phyloP scores from a whole-genome alignment of 495 filamentous ascomycete genomes.

The Lineolata rhizophorae region DNA sequence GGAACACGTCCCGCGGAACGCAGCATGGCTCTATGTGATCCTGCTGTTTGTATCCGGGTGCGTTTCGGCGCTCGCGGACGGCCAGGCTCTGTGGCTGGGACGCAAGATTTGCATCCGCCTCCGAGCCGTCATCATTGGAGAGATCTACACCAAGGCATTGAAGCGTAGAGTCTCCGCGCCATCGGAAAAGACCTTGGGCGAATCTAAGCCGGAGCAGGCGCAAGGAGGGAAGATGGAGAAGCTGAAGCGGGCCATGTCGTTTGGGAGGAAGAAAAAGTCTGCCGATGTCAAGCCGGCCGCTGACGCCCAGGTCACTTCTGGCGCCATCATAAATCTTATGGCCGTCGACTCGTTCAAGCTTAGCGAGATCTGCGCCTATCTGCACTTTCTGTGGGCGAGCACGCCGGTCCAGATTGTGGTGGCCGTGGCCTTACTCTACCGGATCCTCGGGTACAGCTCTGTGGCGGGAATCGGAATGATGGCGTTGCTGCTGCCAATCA shows the following conservation, averaged over 20 bases:
- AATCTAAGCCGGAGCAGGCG: conserved; percentile 17
- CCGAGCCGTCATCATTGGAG: conserved; percentile 86
- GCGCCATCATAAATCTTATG: conserved; percentile 98
- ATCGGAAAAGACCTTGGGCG: conserved; percentile 42
- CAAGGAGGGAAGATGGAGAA: conserved; percentile 16
- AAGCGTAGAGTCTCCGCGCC: conserved; percentile 70
- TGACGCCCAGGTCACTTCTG: conserved; percentile 54
- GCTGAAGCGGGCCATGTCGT: conserved; percentile 25
- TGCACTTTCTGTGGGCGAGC: conserved; percentile 74
- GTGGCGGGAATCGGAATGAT: conserved; percentile 89
- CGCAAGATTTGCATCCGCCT: conserved; percentile 83
- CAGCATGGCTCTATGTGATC: conserved; percentile 90
- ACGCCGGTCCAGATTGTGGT: conserved; percentile 68
- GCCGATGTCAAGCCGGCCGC: conserved; percentile 20
- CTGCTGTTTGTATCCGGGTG: conserved; percentile 64
- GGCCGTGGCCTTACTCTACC: conserved; percentile 56
- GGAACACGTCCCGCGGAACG: conserved; percentile 53
- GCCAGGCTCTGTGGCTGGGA: conserved; percentile 82
- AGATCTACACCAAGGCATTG: conserved; percentile 95
- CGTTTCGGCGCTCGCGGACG: conserved; percentile 55
- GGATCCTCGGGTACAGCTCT: conserved; percentile 76
- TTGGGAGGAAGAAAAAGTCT: conserved; percentile 42
- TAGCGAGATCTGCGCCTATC: conserved; percentile 73
- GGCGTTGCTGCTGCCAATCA: conserved; percentile 70
- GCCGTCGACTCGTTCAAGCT: conserved; percentile 98